phyloP scores from a whole-genome alignment of 306 rosid species.

The Lathyrus oleraceus region DNA sequence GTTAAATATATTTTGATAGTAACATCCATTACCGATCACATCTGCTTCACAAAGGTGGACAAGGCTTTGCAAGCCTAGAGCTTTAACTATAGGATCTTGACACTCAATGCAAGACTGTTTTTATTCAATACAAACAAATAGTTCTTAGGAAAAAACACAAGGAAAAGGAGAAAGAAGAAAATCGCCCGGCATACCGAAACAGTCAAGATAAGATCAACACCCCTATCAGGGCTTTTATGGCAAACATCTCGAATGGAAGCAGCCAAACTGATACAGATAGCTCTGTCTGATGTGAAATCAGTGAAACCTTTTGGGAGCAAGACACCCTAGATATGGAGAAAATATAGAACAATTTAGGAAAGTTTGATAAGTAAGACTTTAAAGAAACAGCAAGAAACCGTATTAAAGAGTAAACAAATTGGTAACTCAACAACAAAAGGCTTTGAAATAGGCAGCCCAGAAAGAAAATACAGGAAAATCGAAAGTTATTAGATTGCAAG shows the following conservation, averaged over 20 bases:
- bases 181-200: constrained; percentile 68
- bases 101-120: constrained; percentile 85
- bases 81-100: constrained; percentile 68
- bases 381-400: constrained; percentile 19
- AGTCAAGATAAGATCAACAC: constrained; percentile 90
- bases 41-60: constrained; percentile 94
- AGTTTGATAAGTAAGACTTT: constrained; percentile 11
- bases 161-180: constrained; percentile 36
- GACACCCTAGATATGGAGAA: constrained; percentile 56
- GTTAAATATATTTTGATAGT: not conserved
- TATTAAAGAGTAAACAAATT: constrained; percentile 11
- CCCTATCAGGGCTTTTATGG: constrained; percentile 87
- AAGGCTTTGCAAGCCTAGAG: constrained; percentile 94
- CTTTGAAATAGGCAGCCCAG: constrained; percentile 4
- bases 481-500: not conserved
- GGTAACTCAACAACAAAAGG: constrained; percentile 18
- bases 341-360: constrained; percentile 31
- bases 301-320: constrained; percentile 67
- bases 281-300: constrained; percentile 65
- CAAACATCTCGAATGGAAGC: constrained; percentile 94
- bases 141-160: constrained; percentile 33
- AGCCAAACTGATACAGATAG: constrained; percentile 75
- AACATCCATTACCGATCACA: constrained; percentile 68
- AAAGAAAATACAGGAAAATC: not conserved
- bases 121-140: constrained; percentile 32